Conservation (phyloP, 495 filamentous ascomycete genomes). For the Neurospora sp. region DNA sequence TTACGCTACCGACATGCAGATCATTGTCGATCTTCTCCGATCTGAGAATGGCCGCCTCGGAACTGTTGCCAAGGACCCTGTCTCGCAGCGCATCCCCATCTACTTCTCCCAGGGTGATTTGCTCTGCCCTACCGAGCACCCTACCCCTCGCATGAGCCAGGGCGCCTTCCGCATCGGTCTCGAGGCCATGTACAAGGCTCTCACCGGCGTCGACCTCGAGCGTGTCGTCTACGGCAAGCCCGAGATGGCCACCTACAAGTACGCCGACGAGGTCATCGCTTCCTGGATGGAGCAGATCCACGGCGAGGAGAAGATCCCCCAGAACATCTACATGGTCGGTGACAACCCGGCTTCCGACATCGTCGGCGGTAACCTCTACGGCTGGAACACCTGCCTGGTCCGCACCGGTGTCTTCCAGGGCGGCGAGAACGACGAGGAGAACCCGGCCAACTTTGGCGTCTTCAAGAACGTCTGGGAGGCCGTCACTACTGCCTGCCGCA, state of each 20-base stretch:
- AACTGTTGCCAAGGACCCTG: conserved; percentile 54
- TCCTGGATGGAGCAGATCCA: conserved; percentile 70
- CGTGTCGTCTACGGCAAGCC: conserved; percentile 81
- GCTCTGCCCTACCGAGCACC: conserved; percentile 69
- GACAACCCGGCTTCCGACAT: conserved; percentile 75
- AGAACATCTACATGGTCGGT: conserved; percentile 75
- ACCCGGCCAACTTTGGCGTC: conserved; percentile 87
- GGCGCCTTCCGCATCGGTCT: conserved; percentile 67
- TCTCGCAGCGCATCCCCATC: conserved; percentile 58
- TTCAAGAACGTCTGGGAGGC: conserved; percentile 76
- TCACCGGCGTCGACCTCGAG: conserved; percentile 65
- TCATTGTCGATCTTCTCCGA: conserved; percentile 74
- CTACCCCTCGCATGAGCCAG: conserved; percentile 60
- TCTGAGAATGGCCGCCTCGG: conserved; percentile 59
- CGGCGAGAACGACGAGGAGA: conserved; percentile 80
- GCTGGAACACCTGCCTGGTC: conserved; percentile 80
- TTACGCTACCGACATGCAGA: conserved; percentile 74
- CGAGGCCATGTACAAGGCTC: conserved; percentile 68
- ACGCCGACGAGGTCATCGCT: conserved; percentile 64
- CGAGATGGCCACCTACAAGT: conserved; percentile 69
- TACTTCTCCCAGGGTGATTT: conserved; percentile 70
- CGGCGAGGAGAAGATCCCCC: conserved; percentile 56
- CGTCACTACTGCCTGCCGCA: conserved; percentile 90
- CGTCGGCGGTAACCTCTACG: conserved; percentile 70
- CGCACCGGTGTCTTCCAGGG: conserved; percentile 44